A percentile compares a stretch with the other conserved stretches of the same genome.
These are phyloP conservation scores for Arabidopsis lyrata DNA, from an alignment of 441 rosid species.

Conservation along the genomic window DNA sequence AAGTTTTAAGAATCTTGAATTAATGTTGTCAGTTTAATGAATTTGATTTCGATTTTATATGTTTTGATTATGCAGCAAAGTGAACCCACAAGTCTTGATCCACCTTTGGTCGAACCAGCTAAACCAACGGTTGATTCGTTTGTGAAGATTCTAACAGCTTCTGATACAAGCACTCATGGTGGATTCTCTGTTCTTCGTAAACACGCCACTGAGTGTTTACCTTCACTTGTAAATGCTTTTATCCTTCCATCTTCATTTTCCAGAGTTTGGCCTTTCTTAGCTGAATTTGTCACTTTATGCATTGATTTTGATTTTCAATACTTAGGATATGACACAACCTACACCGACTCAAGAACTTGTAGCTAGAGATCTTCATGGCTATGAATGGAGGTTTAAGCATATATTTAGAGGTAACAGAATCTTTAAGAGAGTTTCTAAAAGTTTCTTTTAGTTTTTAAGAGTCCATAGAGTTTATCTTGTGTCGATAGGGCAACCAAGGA, in stretches of 20 bases:
- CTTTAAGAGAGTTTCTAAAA: not conserved
- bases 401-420: slow-evolving; percentile 78
- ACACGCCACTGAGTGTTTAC: slow-evolving; percentile 93
- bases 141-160: slow-evolving; percentile 88
- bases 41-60: not conserved
- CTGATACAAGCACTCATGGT: slow-evolving; percentile 98
- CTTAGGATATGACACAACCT: slow-evolving; percentile 84
- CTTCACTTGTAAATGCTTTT: slow-evolving; percentile 63
- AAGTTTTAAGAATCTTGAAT: slow-evolving; percentile 32
- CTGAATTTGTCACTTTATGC: not conserved
- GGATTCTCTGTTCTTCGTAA: slow-evolving; percentile 96
- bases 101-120: slow-evolving; percentile 55
- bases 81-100: slow-evolving; percentile 69
- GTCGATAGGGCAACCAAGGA: slow-evolving; percentile 82
- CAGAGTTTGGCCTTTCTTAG: not conserved
- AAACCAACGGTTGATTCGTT: slow-evolving; percentile 70
- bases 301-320: slow-evolving; percentile 1
- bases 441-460: slow-evolving; percentile 3
- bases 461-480: not conserved
- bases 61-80: slow-evolving; percentile 52
- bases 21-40: not conserved
- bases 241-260: slow-evolving; percentile 4
- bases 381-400: slow-evolving; percentile 94
- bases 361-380: slow-evolving; percentile 87
- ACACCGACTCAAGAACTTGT: slow-evolving; percentile 89